Conservation (phyloP, 441 rosid species). For the Pelargonium myrrhifolium region DNA sequence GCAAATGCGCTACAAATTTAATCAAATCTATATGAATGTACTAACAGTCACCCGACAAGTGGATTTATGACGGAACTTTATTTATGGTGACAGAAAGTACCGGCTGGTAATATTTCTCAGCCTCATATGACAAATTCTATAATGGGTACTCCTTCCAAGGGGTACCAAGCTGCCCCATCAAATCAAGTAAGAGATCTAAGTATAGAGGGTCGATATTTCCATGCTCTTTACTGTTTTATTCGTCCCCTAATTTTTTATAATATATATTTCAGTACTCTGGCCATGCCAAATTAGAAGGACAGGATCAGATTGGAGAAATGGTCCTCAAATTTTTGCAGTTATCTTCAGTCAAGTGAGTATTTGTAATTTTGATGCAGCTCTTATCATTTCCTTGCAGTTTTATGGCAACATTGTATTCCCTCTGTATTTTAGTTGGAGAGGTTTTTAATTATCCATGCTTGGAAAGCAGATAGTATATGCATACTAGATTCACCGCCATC, state of each 20-base stretch:
- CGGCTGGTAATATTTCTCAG: slow-evolving; percentile 42
- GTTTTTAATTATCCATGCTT: too few species aligned
- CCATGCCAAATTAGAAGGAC: slow-evolving; percentile 33
- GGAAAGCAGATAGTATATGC: too few species aligned
- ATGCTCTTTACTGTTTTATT: background rate
- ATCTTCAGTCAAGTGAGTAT: slow-evolving; percentile 59
- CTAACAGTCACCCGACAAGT: background rate
- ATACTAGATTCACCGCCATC: background rate
- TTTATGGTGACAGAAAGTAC: slow-evolving; percentile 20
- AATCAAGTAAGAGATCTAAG: slow-evolving; percentile 42
- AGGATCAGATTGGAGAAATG: slow-evolving; percentile 35
- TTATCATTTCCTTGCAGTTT: background rate
- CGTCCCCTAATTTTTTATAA: background rate
- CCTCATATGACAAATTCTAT: slow-evolving; percentile 50
- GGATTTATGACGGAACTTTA: slow-evolving; percentile 12
- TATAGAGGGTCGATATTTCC: background rate
- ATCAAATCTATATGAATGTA: background rate
- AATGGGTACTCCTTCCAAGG: slow-evolving; percentile 34
- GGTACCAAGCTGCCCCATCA: slow-evolving; percentile 39
- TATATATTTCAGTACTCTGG: slow-evolving; percentile 33
- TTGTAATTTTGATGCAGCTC: background rate
- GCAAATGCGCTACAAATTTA: background rate
- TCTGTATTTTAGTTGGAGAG: background rate
- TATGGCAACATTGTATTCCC: background rate
- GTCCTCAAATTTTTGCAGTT: slow-evolving; percentile 49